A percentile compares a stretch with the other conserved stretches of the same genome.
phyloP scores from a whole-genome alignment of 139 green algal genomes.

The Nannochloris sp. region DNA sequence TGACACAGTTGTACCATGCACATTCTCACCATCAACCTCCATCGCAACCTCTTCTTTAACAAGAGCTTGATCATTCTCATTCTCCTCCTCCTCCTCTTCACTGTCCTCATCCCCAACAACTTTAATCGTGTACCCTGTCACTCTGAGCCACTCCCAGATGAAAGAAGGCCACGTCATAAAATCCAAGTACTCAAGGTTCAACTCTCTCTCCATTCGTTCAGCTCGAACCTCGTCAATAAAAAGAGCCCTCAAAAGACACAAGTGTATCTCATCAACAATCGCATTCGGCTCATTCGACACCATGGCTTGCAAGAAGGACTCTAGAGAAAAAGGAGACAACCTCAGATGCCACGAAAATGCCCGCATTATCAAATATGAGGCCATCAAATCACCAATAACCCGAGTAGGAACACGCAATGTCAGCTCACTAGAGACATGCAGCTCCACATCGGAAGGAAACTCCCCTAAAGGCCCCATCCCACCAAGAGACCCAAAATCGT shows the following conservation, averaged over 20 bases:
- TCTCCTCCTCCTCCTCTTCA: constrained; percentile 13
- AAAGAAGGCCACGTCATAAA: constrained; percentile 64
- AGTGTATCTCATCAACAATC: constrained; percentile 49
- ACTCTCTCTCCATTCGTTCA: constrained; percentile 20
- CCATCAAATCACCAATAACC: constrained; percentile 32
- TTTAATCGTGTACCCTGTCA: constrained; percentile 4
- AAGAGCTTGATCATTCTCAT: neutral
- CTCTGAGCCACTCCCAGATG: constrained; percentile 57
- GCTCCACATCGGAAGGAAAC: no score
- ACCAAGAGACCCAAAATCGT: no score
- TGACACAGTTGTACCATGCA: neutral
- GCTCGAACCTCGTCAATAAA: constrained; percentile 35
- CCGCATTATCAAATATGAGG: constrained; percentile 52
- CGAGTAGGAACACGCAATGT: constrained; percentile 4
- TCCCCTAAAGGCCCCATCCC: no score
- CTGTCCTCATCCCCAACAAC: constrained; percentile 14
- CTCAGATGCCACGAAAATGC: constrained; percentile 72
- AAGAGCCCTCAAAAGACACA: constrained; percentile 44
- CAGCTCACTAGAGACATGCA: no score
- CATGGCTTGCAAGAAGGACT: constrained; percentile 35
- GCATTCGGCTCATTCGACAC: constrained; percentile 13
- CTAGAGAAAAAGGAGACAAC: constrained; percentile 59
- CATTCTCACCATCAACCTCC: neutral
- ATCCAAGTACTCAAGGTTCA: constrained; percentile 48
- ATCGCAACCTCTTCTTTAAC: neutral